Evolutionary conservation across 148 eudicot genomes (phyloP).

Genomic region (Nepenthes mirabilis): DNA sequence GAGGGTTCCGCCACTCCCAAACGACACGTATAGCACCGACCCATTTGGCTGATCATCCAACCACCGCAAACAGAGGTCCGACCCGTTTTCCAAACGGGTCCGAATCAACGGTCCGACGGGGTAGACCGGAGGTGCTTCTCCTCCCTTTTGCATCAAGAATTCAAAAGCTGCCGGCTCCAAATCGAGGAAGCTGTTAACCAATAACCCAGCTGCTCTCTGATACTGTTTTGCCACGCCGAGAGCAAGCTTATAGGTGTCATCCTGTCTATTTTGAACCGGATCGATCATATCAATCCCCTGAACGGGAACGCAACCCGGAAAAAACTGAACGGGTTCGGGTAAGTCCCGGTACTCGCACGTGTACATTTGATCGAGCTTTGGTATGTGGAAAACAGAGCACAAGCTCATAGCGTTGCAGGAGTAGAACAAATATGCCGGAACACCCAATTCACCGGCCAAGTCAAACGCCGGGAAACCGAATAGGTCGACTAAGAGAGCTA

Average conservation of each 20-base stretch:
- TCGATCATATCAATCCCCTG: not conserved
- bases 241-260: not conserved
- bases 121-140: not conserved
- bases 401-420: not conserved
- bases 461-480: too few species aligned
- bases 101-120: slow-evolving; percentile 1
- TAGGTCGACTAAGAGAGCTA: not conserved
- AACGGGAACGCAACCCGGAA: not conserved
- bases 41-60: slow-evolving; percentile 18
- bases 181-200: not conserved
- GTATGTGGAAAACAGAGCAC: not conserved
- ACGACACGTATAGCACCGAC: slow-evolving; percentile 20
- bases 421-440: not conserved
- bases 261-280: not conserved
- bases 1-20: slow-evolving; percentile 28
- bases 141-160: not conserved
- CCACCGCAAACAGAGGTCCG: slow-evolving; percentile 8
- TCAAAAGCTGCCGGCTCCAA: not conserved
- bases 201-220: not conserved
- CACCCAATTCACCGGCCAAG: too few species aligned
- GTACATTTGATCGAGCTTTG: not conserved
- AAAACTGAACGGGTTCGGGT: not conserved
- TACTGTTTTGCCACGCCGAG: not conserved
- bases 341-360: not conserved
- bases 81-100: not conserved